Evolutionary conservation across 23 red algal species (phyloP).

Genomic region (Cyanidiococcus yangmingshanensis): DNA sequence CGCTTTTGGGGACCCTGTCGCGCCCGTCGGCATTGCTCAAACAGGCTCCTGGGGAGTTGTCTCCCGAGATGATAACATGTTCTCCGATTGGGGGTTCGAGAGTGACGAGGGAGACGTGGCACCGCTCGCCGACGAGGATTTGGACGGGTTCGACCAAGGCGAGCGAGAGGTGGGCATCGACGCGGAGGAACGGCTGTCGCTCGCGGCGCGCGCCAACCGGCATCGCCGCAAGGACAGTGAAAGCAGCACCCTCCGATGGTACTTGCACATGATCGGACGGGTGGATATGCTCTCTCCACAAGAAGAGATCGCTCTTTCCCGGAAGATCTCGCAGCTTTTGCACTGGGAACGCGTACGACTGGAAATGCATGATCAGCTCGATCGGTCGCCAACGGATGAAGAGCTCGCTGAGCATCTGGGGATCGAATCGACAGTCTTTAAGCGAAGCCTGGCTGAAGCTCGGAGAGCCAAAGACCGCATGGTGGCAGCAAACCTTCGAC

Average conservation of each 20-base stretch:
- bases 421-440: constrained; percentile 32
- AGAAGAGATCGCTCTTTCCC: background rate
- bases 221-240: background rate
- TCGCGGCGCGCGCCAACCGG: background rate
- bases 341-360: background rate
- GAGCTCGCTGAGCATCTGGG: constrained; percentile 56
- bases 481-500: constrained; percentile 62
- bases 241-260: constrained; percentile 4
- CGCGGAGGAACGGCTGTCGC: background rate
- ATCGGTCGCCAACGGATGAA: constrained; percentile 12
- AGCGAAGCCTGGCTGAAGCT: constrained; percentile 13
- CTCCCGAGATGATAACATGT: too few relatives aligned
- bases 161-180: background rate
- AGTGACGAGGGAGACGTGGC: background rate
- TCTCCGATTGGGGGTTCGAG: background rate
- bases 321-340: background rate
- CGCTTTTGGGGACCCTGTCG: background rate
- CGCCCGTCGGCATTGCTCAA: background rate
- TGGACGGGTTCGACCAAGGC: background rate
- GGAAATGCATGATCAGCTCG: constrained; percentile 15
- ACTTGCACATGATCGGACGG: constrained; percentile 13
- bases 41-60: background rate
- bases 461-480: constrained; percentile 28
- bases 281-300: background rate
- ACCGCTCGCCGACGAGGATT: background rate